Conservation (phyloP, 2,329 filamentous ascomycete species). For the Hirsutella minnesotensis region DNA sequence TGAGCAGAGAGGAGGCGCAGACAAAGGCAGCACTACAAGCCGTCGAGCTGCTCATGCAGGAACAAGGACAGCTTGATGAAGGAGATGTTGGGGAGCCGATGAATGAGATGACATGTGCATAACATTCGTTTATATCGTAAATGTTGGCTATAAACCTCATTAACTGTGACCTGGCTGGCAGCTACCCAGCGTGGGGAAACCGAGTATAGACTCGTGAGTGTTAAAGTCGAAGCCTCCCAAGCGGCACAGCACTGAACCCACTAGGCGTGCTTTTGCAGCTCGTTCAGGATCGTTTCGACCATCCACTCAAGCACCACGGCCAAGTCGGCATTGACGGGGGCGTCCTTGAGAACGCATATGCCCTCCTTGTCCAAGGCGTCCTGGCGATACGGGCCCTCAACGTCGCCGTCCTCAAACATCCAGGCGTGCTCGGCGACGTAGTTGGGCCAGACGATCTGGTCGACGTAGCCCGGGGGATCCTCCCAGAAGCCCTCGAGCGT, state of each 20-base stretch:
- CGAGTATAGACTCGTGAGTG: too few relatives aligned
- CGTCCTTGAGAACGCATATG: slow-evolving; percentile 37
- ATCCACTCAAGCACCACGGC: slow-evolving; percentile 54
- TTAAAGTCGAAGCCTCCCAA: background rate
- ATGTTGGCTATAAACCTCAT: too few relatives aligned
- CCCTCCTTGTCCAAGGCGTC: slow-evolving; percentile 29
- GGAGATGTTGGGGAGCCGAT: background rate
- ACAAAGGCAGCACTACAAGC: slow-evolving; percentile 43
- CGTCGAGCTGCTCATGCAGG: slow-evolving; percentile 21
- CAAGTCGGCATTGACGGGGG: slow-evolving; percentile 43
- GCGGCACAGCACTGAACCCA: background rate
- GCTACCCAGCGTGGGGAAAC: too few relatives aligned
- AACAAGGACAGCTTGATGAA: slow-evolving; percentile 4
- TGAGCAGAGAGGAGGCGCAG: slow-evolving; percentile 39
- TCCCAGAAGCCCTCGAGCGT: slow-evolving; percentile 87
- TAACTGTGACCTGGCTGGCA: too few relatives aligned
- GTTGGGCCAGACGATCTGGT: slow-evolving; percentile 91
- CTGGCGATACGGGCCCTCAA: slow-evolving; percentile 42
- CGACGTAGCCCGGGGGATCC: slow-evolving; percentile 89
- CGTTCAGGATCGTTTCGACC: slow-evolving; percentile 46
- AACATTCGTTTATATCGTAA: too few relatives aligned
- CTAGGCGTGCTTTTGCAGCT: slow-evolving; percentile 22
- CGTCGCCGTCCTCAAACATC: slow-evolving; percentile 61
- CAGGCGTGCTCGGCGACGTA: slow-evolving; percentile 74
- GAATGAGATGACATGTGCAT: background rate